phyloP scores from a whole-genome alignment of 768 basidiomycete genomes.

The Mycena crocata region DNA sequence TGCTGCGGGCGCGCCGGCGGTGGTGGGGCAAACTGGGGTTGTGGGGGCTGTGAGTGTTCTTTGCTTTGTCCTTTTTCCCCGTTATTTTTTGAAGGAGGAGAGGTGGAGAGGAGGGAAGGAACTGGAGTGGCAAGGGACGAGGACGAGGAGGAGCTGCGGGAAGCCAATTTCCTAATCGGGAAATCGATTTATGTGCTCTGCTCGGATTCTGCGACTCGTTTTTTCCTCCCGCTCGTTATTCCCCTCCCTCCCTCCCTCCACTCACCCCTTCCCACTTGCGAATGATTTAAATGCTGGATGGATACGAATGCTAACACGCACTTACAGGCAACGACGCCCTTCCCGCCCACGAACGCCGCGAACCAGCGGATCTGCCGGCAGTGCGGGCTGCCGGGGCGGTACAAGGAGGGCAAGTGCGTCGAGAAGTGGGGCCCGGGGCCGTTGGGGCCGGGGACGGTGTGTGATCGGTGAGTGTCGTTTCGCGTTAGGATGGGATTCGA shows the following conservation, averaged over 20 bases:
- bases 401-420: constrained; percentile 88
- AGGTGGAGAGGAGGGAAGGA: too few species aligned
- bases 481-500: constrained; percentile 7
- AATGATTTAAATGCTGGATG: too few species aligned
- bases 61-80: neutral
- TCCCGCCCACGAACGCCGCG: constrained; percentile 62
- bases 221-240: neutral
- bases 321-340: constrained; percentile 32
- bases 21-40: neutral
- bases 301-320: neutral
- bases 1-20: too few species aligned
- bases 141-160: too few species aligned
- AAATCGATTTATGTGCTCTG: too few species aligned
- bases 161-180: too few species aligned
- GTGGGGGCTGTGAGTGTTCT: neutral
- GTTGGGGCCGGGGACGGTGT: constrained; percentile 85
- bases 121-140: too few species aligned
- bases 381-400: constrained; percentile 78
- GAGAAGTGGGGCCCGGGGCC: constrained; percentile 92
- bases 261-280: too few species aligned
- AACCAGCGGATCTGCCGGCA: constrained; percentile 84
- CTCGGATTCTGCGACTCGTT: too few species aligned
- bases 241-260: neutral
- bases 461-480: constrained; percentile 67
- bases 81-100: too few species aligned